A percentile compares a stretch with the other conserved stretches of the same genome.
Evolutionary conservation across 169 alveolate species (phyloP).

Genomic region (Cryptosporidium xiaoi): DNA sequence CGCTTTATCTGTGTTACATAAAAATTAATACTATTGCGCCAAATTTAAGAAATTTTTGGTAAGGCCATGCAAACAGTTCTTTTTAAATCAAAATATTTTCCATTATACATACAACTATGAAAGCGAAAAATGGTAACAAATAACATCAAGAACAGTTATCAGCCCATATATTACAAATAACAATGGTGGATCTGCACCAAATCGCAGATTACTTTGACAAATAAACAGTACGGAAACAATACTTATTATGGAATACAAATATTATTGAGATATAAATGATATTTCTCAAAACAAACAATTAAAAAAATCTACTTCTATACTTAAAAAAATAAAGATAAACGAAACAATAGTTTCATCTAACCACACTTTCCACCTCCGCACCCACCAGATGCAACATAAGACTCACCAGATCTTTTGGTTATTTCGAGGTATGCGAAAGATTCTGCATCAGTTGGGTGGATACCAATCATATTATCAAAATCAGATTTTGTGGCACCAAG

Average conservation of each 20-base stretch:
- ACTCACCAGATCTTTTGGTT: constrained; percentile 88
- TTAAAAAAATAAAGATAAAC: not conserved
- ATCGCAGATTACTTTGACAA: not conserved
- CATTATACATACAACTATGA: too few relatives aligned
- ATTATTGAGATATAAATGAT: not conserved
- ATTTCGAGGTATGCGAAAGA: constrained; percentile 85
- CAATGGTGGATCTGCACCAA: too few relatives aligned
- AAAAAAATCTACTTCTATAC: not conserved
- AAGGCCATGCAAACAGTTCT: too few relatives aligned
- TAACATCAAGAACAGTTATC: too few relatives aligned
- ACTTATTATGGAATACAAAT: not conserved
- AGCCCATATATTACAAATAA: too few relatives aligned
- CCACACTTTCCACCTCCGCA: constrained; percentile 96
- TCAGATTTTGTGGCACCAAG: constrained; percentile 93
- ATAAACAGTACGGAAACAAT: not conserved
- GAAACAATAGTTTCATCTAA: constrained; percentile 21
- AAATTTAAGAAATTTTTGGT: too few relatives aligned
- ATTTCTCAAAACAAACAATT: not conserved
- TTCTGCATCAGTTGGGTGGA: constrained; percentile 98
- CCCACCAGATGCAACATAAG: constrained; percentile 91
- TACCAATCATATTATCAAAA: constrained; percentile 91
- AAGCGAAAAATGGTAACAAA: too few relatives aligned
- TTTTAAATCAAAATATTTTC: too few relatives aligned
- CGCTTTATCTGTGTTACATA: too few relatives aligned
- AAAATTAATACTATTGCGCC: too few relatives aligned